phyloP scores from a whole-genome alignment of 768 basidiomycete species.

The Tulasnella sp. region DNA sequence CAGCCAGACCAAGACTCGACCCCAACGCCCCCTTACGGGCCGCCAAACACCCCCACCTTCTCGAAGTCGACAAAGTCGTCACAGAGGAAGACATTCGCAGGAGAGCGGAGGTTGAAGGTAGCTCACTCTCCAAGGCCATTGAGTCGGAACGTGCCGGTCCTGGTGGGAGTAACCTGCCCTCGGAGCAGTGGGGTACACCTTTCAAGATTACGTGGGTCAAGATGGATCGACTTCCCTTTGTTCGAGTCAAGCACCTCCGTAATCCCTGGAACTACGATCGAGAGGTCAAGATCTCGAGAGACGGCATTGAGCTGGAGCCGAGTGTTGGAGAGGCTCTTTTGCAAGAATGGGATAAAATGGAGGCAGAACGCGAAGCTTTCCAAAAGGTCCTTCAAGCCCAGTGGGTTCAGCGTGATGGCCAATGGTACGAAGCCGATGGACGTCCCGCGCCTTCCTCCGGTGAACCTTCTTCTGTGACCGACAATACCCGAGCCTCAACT shows the following conservation, averaged over 20 bases:
- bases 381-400: not conserved
- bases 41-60: not conserved
- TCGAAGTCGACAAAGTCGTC: constrained; percentile 9
- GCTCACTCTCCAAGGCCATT: not conserved
- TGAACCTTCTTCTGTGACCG: not conserved
- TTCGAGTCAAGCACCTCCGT: constrained; percentile 65
- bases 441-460: not conserved
- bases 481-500: not conserved
- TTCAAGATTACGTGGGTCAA: constrained; percentile 81
- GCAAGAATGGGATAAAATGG: constrained; percentile 51
- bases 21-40: constrained; percentile 4
- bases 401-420: not conserved
- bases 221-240: constrained; percentile 63
- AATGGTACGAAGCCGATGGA: not conserved
- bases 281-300: constrained; percentile 73
- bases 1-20: not conserved
- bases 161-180: not conserved
- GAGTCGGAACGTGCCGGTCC: not conserved
- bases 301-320: constrained; percentile 91
- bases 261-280: constrained; percentile 91
- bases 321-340: constrained; percentile 56
- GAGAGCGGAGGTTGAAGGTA: constrained; percentile 3
- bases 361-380: constrained; percentile 6
- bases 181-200: constrained; percentile 54
- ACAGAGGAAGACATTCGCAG: constrained; percentile 6